Conservation (phyloP, 495 filamentous ascomycete species). For the Penicillium egyptiacum region DNA sequence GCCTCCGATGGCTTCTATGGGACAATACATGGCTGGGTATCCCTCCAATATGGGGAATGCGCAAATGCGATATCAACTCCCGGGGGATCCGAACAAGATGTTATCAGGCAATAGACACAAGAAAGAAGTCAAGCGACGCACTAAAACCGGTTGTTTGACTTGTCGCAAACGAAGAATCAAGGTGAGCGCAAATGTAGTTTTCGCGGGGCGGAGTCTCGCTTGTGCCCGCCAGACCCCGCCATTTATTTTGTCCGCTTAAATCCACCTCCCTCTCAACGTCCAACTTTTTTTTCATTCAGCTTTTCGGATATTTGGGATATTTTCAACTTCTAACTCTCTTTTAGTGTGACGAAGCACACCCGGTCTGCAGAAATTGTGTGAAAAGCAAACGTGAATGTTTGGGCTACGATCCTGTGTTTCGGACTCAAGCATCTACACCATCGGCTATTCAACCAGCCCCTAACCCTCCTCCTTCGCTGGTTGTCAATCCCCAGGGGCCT, state of each 20-base stretch:
- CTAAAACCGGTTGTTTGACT: constrained; percentile 95
- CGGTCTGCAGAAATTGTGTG: constrained; percentile 92
- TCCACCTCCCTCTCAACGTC: constrained; percentile 17
- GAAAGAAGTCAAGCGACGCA: constrained; percentile 98
- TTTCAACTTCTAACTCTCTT: constrained; percentile 7
- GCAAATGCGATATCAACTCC: constrained; percentile 47
- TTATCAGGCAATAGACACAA: constrained; percentile 84
- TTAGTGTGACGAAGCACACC: constrained; percentile 96
- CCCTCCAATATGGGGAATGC: constrained; percentile 36
- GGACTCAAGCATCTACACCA: constrained; percentile 71
- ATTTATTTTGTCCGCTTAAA: constrained; percentile 33
- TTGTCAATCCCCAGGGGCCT: constrained; percentile 48
- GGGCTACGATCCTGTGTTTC: constrained; percentile 98
- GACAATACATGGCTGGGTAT: constrained; percentile 49
- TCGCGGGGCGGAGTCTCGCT: constrained; percentile 49
- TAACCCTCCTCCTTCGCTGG: constrained; percentile 50
- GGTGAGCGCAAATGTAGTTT: constrained; percentile 58
- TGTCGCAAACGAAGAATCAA: constrained; percentile 98
- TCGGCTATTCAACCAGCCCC: constrained; percentile 76
- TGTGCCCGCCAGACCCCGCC: constrained; percentile 48
- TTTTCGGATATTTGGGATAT: constrained; percentile 18
- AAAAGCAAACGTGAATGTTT: constrained; percentile 97
- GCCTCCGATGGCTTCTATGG: constrained; percentile 46
- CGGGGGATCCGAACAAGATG: constrained; percentile 55
- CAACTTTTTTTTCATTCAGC: constrained; percentile 16